Evolutionary conservation across 768 basidiomycete species (phyloP), one percentile per base, ranked within the genome.

Genomic region (Trametopsis cervina): DNA sequence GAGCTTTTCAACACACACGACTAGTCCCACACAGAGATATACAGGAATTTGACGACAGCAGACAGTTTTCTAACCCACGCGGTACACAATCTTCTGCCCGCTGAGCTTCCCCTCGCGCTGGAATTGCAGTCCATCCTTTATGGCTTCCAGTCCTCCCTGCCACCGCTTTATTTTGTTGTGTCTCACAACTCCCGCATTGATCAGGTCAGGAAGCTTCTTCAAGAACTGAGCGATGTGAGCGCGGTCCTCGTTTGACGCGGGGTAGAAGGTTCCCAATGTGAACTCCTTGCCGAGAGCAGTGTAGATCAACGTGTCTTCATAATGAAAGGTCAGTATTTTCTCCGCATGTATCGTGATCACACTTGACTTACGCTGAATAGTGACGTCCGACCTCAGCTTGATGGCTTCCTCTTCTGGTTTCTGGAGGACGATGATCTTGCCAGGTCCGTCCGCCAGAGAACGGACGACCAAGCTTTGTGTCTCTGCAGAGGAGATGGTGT

Each of bases 81-180:
- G n/a, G 52, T 61, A 62, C 11, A 62, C 63, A 26, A 63, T 45
- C 51, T 67, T 66, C 51, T 60, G 56, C 24, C 52, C 65, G 44
- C 60, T 63, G 20, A 60, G 47, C 57, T 60, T 62, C 17, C 64
- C 63, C 11, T 60, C 56, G 39, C 44, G 51, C 61, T 66, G 60
- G 40, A 55, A 56, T 43, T 62, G 49, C 38, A 66, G 42, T 4
- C 63, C 58, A 0, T 54, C 60, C 11, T 45, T 47, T 42, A 65
- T 55, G 6, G 51, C 48, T 4, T 45, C 55, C 17, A 65, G 40
- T 3, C 64, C 65, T 1, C 54, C 57, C 6, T 58, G 53, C 53
- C 50, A 58, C 7, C 63, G 23, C 42, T 57, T 52, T 39, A 61
- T 37, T 7, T 56, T 57, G 33, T 60, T 59, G 6, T 63, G 63